phyloP scores from a whole-genome alignment of 2,329 filamentous ascomycete species.

The Pseudocercospora fijiensis region DNA sequence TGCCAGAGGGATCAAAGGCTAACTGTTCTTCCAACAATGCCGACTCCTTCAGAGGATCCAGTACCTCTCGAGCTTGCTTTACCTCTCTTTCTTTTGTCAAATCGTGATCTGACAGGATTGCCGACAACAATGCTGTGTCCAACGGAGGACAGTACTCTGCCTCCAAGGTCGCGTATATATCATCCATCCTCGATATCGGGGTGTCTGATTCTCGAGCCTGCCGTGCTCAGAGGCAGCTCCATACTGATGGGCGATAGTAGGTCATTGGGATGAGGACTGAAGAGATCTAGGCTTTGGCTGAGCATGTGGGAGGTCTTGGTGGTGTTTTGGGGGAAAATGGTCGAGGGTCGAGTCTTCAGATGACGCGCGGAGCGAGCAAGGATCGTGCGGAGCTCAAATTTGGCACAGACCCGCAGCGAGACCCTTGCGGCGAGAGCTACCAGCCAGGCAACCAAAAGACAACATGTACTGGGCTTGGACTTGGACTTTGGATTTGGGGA shows the following conservation, averaged over 20 bases:
- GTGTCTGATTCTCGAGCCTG: background rate
- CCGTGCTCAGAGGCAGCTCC: background rate
- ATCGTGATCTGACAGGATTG: constrained; percentile 73
- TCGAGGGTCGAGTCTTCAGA: too few species aligned
- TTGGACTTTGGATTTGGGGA: too few species aligned
- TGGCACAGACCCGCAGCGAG: background rate
- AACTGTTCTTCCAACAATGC: constrained; percentile 65
- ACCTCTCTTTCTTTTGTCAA: constrained; percentile 55
- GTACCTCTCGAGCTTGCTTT: constrained; percentile 55
- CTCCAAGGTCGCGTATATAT: constrained; percentile 45
- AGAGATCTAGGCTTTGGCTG: background rate
- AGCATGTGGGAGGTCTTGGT: background rate
- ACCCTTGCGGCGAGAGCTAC: background rate
- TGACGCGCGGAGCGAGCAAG: too few species aligned
- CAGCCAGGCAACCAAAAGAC: background rate
- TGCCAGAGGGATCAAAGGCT: constrained; percentile 74
- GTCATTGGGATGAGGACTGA: background rate
- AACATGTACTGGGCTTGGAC: background rate
- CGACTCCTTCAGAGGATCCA: constrained; percentile 65
- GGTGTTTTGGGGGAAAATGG: background rate
- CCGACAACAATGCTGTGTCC: constrained; percentile 73
- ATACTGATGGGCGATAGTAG: background rate
- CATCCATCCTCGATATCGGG: constrained; percentile 32
- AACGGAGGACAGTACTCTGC: constrained; percentile 71
- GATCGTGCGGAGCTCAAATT: background rate